Evolutionary conservation across 352 stramenopile genomes (phyloP), one percentile per base, ranked within the genome.

Genomic region (Globisporangium cylindrosporum): DNA sequence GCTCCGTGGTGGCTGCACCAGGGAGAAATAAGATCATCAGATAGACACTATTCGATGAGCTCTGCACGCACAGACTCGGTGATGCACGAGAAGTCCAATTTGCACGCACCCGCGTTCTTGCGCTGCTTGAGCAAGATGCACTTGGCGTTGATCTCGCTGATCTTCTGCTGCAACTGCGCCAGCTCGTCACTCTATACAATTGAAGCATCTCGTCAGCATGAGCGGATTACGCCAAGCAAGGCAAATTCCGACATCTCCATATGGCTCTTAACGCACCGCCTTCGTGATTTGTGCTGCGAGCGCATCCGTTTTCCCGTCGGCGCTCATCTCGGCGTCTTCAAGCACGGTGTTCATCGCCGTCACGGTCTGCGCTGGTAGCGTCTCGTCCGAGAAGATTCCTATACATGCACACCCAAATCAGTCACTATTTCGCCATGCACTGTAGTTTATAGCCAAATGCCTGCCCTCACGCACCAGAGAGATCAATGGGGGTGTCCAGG

Each of bases 131-230:
- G 77, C 61, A 96, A 63, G 46, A 94, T 82, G 64, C 74, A 91
- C 67, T 91, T 91, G 68, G 88, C 73, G 62, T 96, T 89, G 51
- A 96, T 67, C 71, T 96, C 86, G 48, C 72, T 69, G 54, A 96
- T 87, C 69, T 96, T 96, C 67, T 90, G 88, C 66, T 95, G 88
- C 70, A 95, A 67, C 12, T 88, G 64, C 34, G 66, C 70, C 25
- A 92, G 29, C 34, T 87, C 76, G 5, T 92, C 79, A 49, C 84
- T 91, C 78, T 87, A 59, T 27, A 59, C 15, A 69, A 5, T 36
- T 51, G 27, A 32, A 32, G 41, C 15, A 60, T 14, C 1, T 58
- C n/a, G 20, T 32, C 32, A 60, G 14, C 4, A 49, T 24, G 5
- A 53, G 22, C 20, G 54, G 27, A 15, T 18, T 10, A 25, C 4